phyloP scores from a whole-genome alignment of 352 stramenopile genomes.

The Blastocystis sp. region DNA sequence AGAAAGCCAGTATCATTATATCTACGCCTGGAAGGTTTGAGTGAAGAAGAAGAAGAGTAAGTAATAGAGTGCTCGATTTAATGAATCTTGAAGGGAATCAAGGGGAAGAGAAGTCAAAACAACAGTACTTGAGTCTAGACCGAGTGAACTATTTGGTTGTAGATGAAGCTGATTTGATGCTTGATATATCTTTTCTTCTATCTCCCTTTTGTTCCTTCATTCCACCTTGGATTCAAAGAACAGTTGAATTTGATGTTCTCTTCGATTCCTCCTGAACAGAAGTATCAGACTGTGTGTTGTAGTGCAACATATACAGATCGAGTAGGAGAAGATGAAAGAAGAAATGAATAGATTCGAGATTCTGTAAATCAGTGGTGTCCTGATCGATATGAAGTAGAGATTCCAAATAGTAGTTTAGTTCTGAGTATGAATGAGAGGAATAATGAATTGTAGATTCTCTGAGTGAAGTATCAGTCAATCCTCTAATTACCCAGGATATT shows the following conservation, averaged over 20 bases:
- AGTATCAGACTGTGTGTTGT: background rate
- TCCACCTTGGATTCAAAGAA: constrained; percentile 29
- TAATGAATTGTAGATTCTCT: background rate
- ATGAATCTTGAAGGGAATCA: background rate
- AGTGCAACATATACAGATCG: constrained; percentile 4
- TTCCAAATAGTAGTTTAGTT: background rate
- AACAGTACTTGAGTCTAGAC: constrained; percentile 1
- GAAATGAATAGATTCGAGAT: background rate
- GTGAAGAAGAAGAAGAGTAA: no score
- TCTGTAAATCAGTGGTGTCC: background rate
- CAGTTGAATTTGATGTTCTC: constrained; percentile 24
- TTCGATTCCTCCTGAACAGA: background rate
- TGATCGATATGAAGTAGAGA: background rate
- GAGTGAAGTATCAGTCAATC: background rate
- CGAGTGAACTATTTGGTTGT: background rate
- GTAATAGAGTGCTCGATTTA: background rate
- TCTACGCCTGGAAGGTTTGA: constrained; percentile 36
- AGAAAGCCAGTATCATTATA: background rate
- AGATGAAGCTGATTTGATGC: constrained; percentile 36
- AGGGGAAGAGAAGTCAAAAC: background rate
- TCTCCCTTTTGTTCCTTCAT: background rate
- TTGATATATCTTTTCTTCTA: background rate
- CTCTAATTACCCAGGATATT: constrained; percentile 30
- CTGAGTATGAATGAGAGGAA: background rate
- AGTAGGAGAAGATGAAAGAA: background rate